Evolutionary conservation across 2,329 filamentous ascomycete species (phyloP).

Genomic region (Penicillium hesseltinei): DNA sequence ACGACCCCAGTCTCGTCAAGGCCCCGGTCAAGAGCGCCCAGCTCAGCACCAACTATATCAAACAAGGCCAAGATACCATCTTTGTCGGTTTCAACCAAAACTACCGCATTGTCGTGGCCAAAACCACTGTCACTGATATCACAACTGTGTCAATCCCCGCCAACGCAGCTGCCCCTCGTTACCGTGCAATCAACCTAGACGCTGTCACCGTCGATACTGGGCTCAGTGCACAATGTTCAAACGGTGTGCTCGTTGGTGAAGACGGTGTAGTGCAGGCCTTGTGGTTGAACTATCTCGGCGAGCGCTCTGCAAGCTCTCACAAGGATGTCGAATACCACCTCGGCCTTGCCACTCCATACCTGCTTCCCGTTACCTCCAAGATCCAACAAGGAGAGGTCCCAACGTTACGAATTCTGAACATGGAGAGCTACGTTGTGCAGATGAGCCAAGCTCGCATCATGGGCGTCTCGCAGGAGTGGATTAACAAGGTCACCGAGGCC

Average conservation of each 20-base stretch:
- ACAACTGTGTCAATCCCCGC: conserved; percentile 95
- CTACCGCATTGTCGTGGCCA: conserved; percentile 85
- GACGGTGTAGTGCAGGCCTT: conserved; percentile 92
- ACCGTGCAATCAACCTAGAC: conserved; percentile 92
- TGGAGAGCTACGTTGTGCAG: conserved; percentile 91
- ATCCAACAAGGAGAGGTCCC: conserved; percentile 78
- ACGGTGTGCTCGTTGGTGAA: conserved; percentile 83
- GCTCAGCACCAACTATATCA: conserved; percentile 76
- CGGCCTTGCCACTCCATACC: conserved; percentile 80
- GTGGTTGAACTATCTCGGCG: conserved; percentile 95
- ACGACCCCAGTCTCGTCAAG: conserved; percentile 89
- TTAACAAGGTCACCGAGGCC: conserved; percentile 79
- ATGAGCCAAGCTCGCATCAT: conserved; percentile 97
- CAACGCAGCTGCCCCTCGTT: conserved; percentile 85
- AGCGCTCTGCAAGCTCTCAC: conserved; percentile 72
- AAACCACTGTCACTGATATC: conserved; percentile 94
- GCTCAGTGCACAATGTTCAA: conserved; percentile 86
- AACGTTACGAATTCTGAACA: conserved; percentile 82
- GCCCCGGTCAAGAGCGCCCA: conserved; percentile 88
- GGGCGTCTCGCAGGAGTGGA: conserved; percentile 96
- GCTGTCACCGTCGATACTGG: conserved; percentile 96
- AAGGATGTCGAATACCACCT: conserved; percentile 97
- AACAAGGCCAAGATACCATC: conserved; percentile 89
- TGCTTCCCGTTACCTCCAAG: conserved; percentile 83
- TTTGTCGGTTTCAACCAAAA: conserved; percentile 99